phyloP scores from a whole-genome alignment of 108 stramenopile species.

The Discostella stelligeroides region DNA sequence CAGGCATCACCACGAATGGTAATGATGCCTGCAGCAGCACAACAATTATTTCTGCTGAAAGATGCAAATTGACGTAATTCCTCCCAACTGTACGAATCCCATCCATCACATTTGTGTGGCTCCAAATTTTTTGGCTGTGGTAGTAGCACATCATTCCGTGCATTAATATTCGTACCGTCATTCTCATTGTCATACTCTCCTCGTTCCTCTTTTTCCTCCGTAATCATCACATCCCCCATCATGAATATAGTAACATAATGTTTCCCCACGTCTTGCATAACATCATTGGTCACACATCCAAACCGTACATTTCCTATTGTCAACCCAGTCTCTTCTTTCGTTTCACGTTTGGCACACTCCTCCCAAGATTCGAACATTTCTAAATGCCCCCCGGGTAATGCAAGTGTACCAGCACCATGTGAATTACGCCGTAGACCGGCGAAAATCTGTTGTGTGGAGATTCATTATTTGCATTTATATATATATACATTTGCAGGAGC shows the following conservation, averaged over 20 bases:
- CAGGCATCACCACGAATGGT: constrained; percentile 30
- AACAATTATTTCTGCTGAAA: constrained; percentile 5
- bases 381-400: constrained; percentile 86
- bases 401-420: constrained; percentile 73
- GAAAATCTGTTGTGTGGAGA: constrained; percentile 35
- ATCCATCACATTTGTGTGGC: constrained; percentile 88
- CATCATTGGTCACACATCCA: constrained; percentile 84
- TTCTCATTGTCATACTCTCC: not conserved
- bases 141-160: not conserved
- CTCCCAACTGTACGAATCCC: constrained; percentile 80
- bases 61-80: constrained; percentile 50
- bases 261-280: constrained; percentile 69
- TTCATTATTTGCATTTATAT: constrained; percentile 6
- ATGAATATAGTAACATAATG: constrained; percentile 92
- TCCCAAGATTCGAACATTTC: constrained; percentile 90
- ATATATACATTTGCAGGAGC: no score
- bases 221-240: constrained; percentile 54
- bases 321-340: constrained; percentile 81
- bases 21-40: constrained; percentile 66
- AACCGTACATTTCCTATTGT: constrained; percentile 55
- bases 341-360: constrained; percentile 84
- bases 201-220: constrained; percentile 4
- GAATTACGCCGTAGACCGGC: constrained; percentile 80
- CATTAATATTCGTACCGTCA: not conserved
- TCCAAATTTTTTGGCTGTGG: constrained; percentile 72